Conservation (phyloP, 768 basidiomycete species). For the Boletellus emodensis region DNA sequence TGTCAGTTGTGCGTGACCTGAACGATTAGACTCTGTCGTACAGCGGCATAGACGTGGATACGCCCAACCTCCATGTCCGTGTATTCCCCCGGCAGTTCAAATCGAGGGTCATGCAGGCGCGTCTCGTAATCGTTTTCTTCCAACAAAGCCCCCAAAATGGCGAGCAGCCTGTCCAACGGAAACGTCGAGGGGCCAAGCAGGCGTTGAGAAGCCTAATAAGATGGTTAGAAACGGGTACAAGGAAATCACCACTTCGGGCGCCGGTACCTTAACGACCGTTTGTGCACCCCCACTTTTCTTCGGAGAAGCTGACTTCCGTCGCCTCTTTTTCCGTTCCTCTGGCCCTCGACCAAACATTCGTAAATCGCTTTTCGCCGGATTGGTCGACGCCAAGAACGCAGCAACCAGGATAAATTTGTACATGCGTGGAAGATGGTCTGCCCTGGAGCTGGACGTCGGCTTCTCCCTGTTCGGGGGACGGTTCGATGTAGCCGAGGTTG, state of each 20-base stretch:
- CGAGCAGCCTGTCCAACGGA: constrained; percentile 73
- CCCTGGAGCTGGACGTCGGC: constrained; percentile 12
- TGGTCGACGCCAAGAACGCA: constrained; percentile 78
- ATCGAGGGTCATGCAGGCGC: constrained; percentile 43
- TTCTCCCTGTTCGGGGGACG: not conserved
- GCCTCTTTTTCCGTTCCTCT: constrained; percentile 60
- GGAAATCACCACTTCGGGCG: not conserved
- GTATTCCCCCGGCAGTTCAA: constrained; percentile 60
- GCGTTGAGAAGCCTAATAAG: constrained; percentile 62
- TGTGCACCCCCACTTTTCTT: constrained; percentile 36
- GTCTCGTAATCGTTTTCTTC: constrained; percentile 62
- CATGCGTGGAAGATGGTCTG: constrained; percentile 53
- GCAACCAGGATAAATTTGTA: constrained; percentile 75
- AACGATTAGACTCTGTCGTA: constrained; percentile 26
- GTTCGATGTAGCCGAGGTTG: not conserved
- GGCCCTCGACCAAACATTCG: constrained; percentile 77
- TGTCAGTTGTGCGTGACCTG: not conserved
- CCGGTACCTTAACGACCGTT: constrained; percentile 43
- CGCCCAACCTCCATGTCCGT: constrained; percentile 71
- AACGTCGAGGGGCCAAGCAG: constrained; percentile 77
- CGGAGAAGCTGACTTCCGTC: constrained; percentile 37
- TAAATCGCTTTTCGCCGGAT: constrained; percentile 75
- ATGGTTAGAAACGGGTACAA: not conserved
- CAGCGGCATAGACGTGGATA: constrained; percentile 55
- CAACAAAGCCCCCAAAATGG: constrained; percentile 72